Conservation (phyloP, 768 basidiomycete genomes). For the Stropharia rugosoannulata region DNA sequence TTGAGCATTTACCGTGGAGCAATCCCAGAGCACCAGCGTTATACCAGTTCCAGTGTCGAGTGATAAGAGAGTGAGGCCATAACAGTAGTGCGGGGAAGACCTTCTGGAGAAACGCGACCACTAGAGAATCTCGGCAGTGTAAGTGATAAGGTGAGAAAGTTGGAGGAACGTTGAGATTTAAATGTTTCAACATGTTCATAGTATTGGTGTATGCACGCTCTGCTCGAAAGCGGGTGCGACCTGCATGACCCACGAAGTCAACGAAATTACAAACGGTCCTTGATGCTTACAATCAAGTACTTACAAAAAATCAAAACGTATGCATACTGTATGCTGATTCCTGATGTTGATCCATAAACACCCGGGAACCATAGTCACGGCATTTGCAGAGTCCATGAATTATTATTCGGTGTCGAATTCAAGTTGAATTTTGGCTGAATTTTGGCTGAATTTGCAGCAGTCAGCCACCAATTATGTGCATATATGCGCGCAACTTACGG, state of each 20-base stretch:
- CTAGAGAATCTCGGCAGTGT: constrained; percentile 33
- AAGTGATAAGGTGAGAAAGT: no score
- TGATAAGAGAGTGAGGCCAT: constrained; percentile 92
- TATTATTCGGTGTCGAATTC: constrained; percentile 86
- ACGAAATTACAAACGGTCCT: background rate
- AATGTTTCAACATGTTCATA: constrained; percentile 52
- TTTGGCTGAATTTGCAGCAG: no score
- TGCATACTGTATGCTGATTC: constrained; percentile 85
- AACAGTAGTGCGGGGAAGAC: constrained; percentile 91
- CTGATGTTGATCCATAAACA: constrained; percentile 96
- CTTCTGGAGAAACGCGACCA: constrained; percentile 97
- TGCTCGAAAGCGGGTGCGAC: no score
- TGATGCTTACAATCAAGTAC: background rate
- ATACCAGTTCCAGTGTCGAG: constrained; percentile 91
- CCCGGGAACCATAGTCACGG: constrained; percentile 87
- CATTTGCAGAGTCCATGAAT: constrained; percentile 90
- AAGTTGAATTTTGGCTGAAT: no score
- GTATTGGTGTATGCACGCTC: no score
- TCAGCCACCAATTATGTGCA: background rate
- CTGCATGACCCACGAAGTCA: background rate
- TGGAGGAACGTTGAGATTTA: no score
- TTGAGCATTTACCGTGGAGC: constrained; percentile 74
- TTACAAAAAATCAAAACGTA: constrained; percentile 3
- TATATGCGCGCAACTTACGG: constrained; percentile 64
- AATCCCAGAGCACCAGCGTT: constrained; percentile 94